A percentile compares a stretch with the other conserved stretches of the same genome.
phyloP scores from a whole-genome alignment of 805 yeast genomes.

The Candida qinlingensis region DNA sequence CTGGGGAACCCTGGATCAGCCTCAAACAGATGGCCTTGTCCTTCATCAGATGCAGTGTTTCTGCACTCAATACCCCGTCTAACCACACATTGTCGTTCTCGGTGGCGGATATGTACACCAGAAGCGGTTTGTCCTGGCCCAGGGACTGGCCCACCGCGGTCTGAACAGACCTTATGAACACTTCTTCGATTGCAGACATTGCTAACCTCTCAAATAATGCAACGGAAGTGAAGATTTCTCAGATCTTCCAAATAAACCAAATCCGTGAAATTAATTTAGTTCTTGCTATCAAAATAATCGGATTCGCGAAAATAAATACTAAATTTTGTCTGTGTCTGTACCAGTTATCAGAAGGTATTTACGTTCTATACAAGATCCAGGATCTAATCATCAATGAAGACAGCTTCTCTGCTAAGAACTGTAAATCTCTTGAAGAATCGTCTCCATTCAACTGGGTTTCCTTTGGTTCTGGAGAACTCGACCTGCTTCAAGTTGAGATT shows the following conservation, averaged over 20 bases:
- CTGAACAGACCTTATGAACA: slow-evolving; percentile 27
- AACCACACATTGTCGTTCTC: slow-evolving; percentile 21
- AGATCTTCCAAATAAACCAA: too few species aligned
- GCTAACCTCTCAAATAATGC: background rate
- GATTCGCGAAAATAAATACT: background rate
- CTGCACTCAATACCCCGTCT: slow-evolving; percentile 13
- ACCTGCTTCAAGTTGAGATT: slow-evolving; percentile 40
- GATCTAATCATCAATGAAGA: slow-evolving; percentile 33
- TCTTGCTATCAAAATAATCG: background rate
- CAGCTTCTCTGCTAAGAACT: slow-evolving; percentile 51
- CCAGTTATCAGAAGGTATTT: background rate
- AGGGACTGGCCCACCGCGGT: slow-evolving; percentile 38
- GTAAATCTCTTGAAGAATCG: slow-evolving; percentile 54
- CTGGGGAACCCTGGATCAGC: slow-evolving; percentile 35
- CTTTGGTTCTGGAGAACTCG: slow-evolving; percentile 49
- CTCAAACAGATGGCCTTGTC: slow-evolving; percentile 36
- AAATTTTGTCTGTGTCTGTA: background rate
- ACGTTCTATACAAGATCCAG: background rate
- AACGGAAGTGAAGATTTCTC: background rate
- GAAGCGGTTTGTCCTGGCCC: slow-evolving; percentile 30
- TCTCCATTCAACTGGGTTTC: slow-evolving; percentile 76
- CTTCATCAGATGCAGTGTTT: slow-evolving; percentile 14
- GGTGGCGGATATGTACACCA: slow-evolving; percentile 33
- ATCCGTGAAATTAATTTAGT: background rate
- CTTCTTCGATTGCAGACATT: slow-evolving; percentile 15